A percentile compares a stretch with the other conserved stretches of the same genome.
Conservation (phyloP, 2,329 filamentous ascomycete species). For the Calonectria hawksworthii region DNA sequence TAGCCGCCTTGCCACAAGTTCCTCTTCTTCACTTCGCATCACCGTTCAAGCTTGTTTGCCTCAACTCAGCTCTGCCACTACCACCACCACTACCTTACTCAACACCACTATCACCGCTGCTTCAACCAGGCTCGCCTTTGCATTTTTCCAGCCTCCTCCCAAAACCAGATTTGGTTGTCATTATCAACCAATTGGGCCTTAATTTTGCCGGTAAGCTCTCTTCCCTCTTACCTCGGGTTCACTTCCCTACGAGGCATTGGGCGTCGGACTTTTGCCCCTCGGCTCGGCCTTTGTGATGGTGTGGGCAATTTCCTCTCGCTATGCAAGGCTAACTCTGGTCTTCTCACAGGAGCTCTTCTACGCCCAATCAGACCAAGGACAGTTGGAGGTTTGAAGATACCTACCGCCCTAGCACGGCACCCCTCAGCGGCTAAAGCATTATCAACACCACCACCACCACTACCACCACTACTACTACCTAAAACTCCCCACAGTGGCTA, state of each 20-base stretch:
- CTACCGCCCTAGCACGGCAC: constrained; percentile 22
- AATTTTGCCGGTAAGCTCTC: constrained; percentile 10
- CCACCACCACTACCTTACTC: not conserved
- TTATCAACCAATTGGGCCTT: not conserved
- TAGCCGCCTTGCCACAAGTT: not conserved
- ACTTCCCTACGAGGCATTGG: not conserved
- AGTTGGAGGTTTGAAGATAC: constrained; percentile 39
- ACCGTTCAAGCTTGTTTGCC: constrained; percentile 6
- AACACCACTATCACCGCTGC: not conserved
- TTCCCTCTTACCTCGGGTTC: not conserved
- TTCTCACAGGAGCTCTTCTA: constrained; percentile 30
- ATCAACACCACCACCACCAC: constrained; percentile 35
- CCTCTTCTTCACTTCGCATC: constrained; percentile 16
- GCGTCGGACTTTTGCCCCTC: not conserved
- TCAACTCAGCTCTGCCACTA: constrained; percentile 11
- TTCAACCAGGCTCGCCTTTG: constrained; percentile 13
- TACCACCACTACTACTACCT: constrained; percentile 15
- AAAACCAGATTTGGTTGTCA: constrained; percentile 19
- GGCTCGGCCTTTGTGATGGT: not conserved
- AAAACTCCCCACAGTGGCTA: constrained; percentile 30
- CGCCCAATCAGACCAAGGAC: constrained; percentile 42
- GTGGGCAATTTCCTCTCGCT: constrained; percentile 18
- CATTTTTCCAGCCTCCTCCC: constrained; percentile 4
- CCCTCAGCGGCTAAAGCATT: constrained; percentile 24
- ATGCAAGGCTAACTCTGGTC: constrained; percentile 43